Conservation (phyloP, 139 green algal species). For the Edaphochlamys debaryana region DNA sequence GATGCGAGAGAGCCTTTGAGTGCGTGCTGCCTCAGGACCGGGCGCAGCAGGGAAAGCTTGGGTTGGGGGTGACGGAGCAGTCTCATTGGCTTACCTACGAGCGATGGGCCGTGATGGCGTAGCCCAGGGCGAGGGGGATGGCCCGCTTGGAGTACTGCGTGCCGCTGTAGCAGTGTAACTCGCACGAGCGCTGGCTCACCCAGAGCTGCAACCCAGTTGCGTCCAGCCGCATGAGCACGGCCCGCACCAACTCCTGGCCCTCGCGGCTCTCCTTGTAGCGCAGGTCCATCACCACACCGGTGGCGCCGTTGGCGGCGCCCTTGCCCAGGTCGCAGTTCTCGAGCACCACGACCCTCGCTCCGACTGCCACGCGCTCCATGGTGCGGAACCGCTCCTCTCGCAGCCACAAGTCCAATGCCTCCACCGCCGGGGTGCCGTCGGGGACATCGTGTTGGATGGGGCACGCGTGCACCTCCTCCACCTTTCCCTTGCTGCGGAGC, state of each 20-base stretch:
- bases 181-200: neutral
- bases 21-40: too few relatives aligned
- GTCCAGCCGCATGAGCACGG: neutral
- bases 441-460: neutral
- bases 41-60: too few relatives aligned
- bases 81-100: neutral
- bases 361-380: neutral
- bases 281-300: neutral
- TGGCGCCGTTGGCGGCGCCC: neutral
- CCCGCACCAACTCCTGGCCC: too few relatives aligned
- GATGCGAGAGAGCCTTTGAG: too few relatives aligned
- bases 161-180: neutral
- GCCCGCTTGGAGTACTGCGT: neutral
- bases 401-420: neutral
- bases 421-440: too few relatives aligned
- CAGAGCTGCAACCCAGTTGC: neutral
- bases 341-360: neutral
- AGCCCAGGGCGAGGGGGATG: conserved; percentile 14
- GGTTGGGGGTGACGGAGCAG: too few relatives aligned
- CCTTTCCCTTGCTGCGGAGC: neutral
- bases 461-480: neutral
- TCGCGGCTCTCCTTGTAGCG: neutral
- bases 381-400: neutral
- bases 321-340: neutral
- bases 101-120: conserved; percentile 18